Conservation (phyloP, 2,329 filamentous ascomycete genomes). For the Xylariales sp. region DNA sequence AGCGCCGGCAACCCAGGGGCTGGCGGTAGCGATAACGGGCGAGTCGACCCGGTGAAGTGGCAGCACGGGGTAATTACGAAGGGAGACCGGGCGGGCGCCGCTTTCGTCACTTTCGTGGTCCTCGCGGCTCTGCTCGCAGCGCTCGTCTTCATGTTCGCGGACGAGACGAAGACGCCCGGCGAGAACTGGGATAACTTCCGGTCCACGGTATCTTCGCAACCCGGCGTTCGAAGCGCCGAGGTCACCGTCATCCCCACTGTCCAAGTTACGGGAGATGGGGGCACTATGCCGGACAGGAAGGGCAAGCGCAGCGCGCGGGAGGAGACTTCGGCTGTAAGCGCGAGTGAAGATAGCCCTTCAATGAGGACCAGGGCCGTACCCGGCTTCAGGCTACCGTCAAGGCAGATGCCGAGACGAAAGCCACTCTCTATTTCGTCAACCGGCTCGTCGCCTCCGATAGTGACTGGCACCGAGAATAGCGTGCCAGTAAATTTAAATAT, state of each 20-base stretch:
- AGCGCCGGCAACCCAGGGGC: slow-evolving; percentile 60
- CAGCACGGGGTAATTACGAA: slow-evolving; percentile 58
- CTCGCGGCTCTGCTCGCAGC: slow-evolving; percentile 66
- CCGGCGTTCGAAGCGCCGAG: not conserved
- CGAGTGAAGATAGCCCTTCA: not conserved
- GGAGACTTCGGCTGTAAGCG: not conserved
- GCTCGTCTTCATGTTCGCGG: slow-evolving; percentile 60
- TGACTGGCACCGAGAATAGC: too few relatives aligned
- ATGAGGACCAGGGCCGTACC: too few relatives aligned
- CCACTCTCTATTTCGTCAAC: slow-evolving; percentile 11
- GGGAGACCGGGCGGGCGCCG: slow-evolving; percentile 75
- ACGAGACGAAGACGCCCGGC: slow-evolving; percentile 54
- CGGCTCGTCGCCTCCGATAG: not conserved
- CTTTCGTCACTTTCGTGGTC: slow-evolving; percentile 69
- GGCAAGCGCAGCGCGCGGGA: slow-evolving; percentile 18
- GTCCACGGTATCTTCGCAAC: slow-evolving; percentile 17
- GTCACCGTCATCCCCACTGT: not conserved
- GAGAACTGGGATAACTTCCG: not conserved
- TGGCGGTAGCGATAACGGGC: slow-evolving; percentile 60
- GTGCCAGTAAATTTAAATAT: not conserved
- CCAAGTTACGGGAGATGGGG: not conserved
- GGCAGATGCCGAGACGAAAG: slow-evolving; percentile 7
- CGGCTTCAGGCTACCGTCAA: not conserved
- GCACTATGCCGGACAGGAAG: slow-evolving; percentile 7
- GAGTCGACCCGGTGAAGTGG: slow-evolving; percentile 47